A percentile compares a stretch with the other conserved stretches of the same genome.
These are phyloP conservation scores for Heimioporus sp. DNA, from an alignment of 768 basidiomycete species.

Conservation along the genomic window DNA sequence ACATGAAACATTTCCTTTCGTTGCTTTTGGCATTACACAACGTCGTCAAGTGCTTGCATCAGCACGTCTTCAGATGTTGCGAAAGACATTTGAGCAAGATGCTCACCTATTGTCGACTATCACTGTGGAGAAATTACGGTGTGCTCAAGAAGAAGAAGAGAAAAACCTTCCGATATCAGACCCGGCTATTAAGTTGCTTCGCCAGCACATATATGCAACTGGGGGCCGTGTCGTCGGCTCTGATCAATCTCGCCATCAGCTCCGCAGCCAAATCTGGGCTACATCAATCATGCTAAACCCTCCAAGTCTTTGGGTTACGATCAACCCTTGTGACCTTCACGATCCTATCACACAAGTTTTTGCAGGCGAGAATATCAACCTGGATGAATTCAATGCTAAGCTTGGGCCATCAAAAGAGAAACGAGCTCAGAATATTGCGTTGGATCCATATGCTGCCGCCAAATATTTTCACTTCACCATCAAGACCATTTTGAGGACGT, in stretches of 20 bases:
- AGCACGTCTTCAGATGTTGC: not conserved
- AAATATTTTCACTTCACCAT: slow-evolving; percentile 2
- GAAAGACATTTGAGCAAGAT: no score
- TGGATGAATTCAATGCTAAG: not conserved
- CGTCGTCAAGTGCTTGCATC: no score
- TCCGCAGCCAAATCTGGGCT: not conserved
- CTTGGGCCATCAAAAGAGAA: not conserved
- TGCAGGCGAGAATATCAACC: not conserved
- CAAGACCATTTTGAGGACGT: fast-evolving
- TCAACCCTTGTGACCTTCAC: slow-evolving; percentile 2
- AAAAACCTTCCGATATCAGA: not conserved
- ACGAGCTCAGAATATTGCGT: not conserved
- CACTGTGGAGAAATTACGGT: not conserved
- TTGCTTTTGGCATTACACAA: not conserved
- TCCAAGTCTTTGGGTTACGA: not conserved
- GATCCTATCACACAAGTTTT: not conserved
- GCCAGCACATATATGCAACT: not conserved
- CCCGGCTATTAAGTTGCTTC: not conserved
- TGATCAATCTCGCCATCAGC: not conserved
- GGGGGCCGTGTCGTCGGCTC: not conserved
- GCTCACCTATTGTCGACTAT: no score
- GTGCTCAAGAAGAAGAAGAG: not conserved
- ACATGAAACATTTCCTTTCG: not conserved
- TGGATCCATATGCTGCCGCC: not conserved
- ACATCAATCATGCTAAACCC: not conserved